Evolutionary conservation across 164 flowering plant species (phyloP).

Genomic region (Pachysandra terminalis): DNA sequence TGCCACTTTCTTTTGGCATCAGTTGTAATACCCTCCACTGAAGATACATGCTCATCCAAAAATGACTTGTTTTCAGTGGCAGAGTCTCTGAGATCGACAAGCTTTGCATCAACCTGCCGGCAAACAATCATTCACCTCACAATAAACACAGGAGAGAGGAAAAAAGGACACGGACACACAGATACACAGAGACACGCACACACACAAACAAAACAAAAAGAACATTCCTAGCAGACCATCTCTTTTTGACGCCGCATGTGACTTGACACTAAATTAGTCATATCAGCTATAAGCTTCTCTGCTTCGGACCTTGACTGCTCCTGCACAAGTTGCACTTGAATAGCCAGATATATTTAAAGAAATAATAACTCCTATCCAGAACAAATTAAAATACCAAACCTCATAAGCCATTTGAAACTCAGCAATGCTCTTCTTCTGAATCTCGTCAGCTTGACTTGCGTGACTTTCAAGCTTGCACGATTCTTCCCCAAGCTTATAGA

Average conservation of each 20-base stretch:
- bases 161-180: neutral
- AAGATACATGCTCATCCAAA: conserved; percentile 68
- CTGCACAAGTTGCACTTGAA: conserved; percentile 30
- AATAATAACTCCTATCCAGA: neutral
- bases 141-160: neutral
- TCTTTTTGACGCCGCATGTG: conserved; percentile 74
- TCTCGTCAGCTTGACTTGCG: conserved; percentile 39
- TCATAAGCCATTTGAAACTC: conserved; percentile 78
- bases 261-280: conserved; percentile 57
- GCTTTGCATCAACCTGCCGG: conserved; percentile 67
- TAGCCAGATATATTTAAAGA: conserved; percentile 1
- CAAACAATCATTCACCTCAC: neutral
- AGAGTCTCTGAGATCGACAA: conserved; percentile 52
- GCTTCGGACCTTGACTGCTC: conserved; percentile 73
- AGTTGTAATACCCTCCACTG: conserved; percentile 49
- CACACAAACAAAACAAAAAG: neutral
- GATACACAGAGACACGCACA: too few relatives aligned
- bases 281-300: conserved; percentile 76
- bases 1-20: conserved; percentile 95
- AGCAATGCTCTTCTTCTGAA: conserved; percentile 50
- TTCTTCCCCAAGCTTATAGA: conserved; percentile 58
- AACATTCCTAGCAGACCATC: conserved; percentile 42
- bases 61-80: conserved; percentile 43
- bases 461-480: conserved; percentile 44
- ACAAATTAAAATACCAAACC: conserved; percentile 21